These are phyloP conservation scores for Mucor mucedo DNA, from an alignment of 371 early-diverging fungal genomes.

Conservation along the genomic window DNA sequence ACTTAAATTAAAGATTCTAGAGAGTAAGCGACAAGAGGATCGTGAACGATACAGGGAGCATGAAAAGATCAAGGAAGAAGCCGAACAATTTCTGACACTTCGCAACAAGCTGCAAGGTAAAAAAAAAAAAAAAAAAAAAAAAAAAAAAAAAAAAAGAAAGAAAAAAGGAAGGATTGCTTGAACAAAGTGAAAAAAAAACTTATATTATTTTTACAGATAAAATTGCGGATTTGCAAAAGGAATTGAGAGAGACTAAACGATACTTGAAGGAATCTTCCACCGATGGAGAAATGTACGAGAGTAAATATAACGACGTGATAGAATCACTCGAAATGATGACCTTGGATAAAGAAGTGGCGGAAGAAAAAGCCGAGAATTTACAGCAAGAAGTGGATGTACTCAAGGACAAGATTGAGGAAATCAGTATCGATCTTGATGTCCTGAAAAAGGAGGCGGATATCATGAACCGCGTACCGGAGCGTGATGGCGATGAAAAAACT, in stretches of 20 bases:
- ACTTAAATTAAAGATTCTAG: conserved; percentile 76
- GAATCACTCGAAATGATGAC: conserved; percentile 87
- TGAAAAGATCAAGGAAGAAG: conserved; percentile 76
- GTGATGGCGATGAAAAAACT: conserved; percentile 46
- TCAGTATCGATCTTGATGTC: conserved; percentile 74
- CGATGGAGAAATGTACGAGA: conserved; percentile 72
- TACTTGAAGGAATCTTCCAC: conserved; percentile 57
- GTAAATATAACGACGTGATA: conserved; percentile 69
- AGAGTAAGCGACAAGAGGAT: conserved; percentile 84
- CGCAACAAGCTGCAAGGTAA: conserved; percentile 71
- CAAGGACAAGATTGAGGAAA: conserved; percentile 85
- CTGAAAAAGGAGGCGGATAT: conserved; percentile 67
- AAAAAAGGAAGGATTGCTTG: too few species aligned
- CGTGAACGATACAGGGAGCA: conserved; percentile 74
- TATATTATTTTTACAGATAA: conserved; percentile 42
- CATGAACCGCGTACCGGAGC: conserved; percentile 35
- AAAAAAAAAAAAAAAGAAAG: too few species aligned
- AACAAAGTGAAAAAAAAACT: not conserved
- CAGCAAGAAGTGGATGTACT: conserved; percentile 76
- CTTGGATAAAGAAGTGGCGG: conserved; percentile 92
- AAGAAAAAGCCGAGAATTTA: conserved; percentile 81
- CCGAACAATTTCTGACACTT: conserved; percentile 71
- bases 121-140: not conserved
- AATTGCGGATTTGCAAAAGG: conserved; percentile 73
- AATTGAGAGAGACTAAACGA: conserved; percentile 67